Percentiles rank a stretch among this genome's conserved stretches.
Conservation (phyloP, 108 stramenopile species). For the Mayamaea pseudoterrestris region DNA sequence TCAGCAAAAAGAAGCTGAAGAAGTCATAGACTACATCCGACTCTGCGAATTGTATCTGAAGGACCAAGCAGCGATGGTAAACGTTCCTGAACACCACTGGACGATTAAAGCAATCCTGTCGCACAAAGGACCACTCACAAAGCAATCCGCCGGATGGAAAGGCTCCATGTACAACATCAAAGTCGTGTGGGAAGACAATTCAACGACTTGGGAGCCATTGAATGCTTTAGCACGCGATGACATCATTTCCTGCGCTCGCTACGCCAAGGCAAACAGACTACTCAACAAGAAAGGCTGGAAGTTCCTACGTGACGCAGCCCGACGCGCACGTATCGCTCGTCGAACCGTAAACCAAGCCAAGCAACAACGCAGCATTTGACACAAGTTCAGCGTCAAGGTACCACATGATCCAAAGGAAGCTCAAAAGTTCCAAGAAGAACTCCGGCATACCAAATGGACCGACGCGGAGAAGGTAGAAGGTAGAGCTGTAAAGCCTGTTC, state of each 20-base stretch:
- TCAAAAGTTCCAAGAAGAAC: not conserved
- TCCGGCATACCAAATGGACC: not conserved
- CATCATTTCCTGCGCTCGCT: constrained; percentile 19
- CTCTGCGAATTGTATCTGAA: no score
- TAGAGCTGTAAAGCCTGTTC: no score
- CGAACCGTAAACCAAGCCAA: not conserved
- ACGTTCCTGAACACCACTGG: no score
- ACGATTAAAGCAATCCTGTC: not conserved
- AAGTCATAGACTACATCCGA: no score
- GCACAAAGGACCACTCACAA: constrained; percentile 15
- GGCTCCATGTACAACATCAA: constrained; percentile 17
- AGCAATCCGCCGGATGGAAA: constrained; percentile 7
- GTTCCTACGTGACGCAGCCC: no score
- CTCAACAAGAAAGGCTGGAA: constrained; percentile 7
- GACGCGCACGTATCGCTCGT: no score
- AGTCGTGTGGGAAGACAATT: constrained; percentile 16
- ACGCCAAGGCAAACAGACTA: constrained; percentile 15
- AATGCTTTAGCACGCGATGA: constrained; percentile 5
- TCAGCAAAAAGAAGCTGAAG: no score
- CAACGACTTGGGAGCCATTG: constrained; percentile 16
- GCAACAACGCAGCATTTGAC: not conserved
- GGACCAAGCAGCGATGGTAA: no score
- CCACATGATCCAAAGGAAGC: not conserved
- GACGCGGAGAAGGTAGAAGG: not conserved
- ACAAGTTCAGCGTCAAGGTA: not conserved